Evolutionary conservation across 2,329 filamentous ascomycete species (phyloP).

Genomic region (Colletotrichum sp.): DNA sequence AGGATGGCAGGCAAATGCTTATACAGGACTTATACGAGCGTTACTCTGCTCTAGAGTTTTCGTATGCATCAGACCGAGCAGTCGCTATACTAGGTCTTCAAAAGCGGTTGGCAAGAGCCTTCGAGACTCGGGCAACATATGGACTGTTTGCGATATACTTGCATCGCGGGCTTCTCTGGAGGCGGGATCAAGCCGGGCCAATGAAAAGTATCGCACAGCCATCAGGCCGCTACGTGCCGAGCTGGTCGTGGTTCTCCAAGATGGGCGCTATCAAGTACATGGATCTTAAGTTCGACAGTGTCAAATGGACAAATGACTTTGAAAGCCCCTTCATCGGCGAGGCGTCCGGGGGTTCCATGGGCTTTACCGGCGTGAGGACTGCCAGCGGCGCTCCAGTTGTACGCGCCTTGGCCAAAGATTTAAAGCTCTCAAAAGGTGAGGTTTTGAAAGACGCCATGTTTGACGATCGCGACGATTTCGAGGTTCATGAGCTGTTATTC

Average conservation of each 20-base stretch:
- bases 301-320: not conserved
- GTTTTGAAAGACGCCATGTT: not conserved
- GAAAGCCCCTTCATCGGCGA: not conserved
- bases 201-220: not conserved
- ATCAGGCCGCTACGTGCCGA: not conserved
- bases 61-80: not conserved
- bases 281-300: not conserved
- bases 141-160: not conserved
- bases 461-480: not conserved
- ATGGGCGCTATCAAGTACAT: not conserved
- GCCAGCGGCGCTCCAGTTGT: not conserved
- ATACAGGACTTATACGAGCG: conserved; percentile 2
- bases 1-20: not conserved
- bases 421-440: not conserved
- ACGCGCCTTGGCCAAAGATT: not conserved
- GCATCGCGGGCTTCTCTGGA: not conserved
- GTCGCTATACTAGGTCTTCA: conserved; percentile 10
- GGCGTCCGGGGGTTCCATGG: not conserved
- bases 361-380: not conserved
- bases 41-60: conserved; percentile 8
- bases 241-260: conserved; percentile 12
- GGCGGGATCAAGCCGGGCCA: not conserved
- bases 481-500: not conserved
- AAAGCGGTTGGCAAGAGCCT: not conserved
- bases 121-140: not conserved